A percentile compares a stretch with the other conserved stretches of the same genome.
phyloP scores from a whole-genome alignment of 225 moss, liverwort and hornwort genomes.

The Antitrichia curtipendula region DNA sequence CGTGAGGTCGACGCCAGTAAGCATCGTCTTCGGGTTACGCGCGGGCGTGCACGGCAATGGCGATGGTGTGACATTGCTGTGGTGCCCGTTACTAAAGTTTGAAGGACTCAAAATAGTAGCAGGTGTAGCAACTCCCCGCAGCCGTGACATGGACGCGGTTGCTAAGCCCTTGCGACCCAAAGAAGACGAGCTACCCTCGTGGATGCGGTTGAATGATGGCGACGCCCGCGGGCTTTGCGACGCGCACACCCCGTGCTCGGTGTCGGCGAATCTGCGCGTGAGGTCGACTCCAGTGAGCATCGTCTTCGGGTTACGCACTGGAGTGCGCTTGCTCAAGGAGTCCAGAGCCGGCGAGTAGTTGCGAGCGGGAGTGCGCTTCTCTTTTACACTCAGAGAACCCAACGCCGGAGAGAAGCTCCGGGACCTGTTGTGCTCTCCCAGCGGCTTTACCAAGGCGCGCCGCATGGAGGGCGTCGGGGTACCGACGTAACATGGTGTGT shows the following conservation, averaged over 20 bases:
- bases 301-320: background rate
- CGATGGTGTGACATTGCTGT: background rate
- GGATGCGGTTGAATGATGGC: constrained; percentile 10
- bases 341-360: constrained; percentile 11
- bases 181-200: constrained; percentile 1
- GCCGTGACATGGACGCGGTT: constrained; percentile 1
- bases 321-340: constrained; percentile 3
- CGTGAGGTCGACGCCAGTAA: constrained; percentile 17
- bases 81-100: background rate
- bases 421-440: constrained; percentile 32
- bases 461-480: constrained; percentile 16
- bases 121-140: background rate
- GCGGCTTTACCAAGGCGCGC: constrained; percentile 24
- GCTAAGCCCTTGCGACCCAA: constrained; percentile 3
- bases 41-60: background rate
- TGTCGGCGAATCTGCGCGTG: constrained; percentile 20
- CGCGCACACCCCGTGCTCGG: background rate
- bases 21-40: background rate
- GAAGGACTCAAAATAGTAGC: background rate
- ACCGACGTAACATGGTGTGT: background rate
- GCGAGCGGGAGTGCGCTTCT: constrained; percentile 2
- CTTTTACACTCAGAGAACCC: background rate
- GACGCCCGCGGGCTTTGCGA: constrained; percentile 15
- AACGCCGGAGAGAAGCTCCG: constrained; percentile 24
- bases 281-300: constrained; percentile 18